A percentile compares a stretch with the other conserved stretches of the same genome.
These are phyloP conservation scores for Sphagnurus paluster DNA, from an alignment of 1,284 basidiomycete genomes.

Conservation along the genomic window DNA sequence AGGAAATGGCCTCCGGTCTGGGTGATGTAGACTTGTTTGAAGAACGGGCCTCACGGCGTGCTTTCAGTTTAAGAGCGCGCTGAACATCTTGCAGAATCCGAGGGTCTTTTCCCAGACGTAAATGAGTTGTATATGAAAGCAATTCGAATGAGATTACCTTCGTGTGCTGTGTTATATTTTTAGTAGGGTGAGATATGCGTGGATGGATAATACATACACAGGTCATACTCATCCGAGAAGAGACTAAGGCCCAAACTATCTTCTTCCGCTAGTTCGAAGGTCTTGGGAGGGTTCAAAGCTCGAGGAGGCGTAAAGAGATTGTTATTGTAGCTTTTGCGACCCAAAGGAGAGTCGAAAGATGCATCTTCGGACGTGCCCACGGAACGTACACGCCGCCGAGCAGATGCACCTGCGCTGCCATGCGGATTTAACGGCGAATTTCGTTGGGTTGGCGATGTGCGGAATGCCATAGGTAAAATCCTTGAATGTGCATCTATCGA, in stretches of 20 bases:
- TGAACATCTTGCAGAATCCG: slow-evolving; percentile 75
- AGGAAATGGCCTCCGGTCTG: slow-evolving; percentile 24
- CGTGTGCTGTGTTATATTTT: slow-evolving; percentile 48
- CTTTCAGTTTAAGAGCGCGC: slow-evolving; percentile 67
- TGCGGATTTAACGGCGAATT: slow-evolving; percentile 33
- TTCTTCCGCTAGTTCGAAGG: slow-evolving; percentile 11
- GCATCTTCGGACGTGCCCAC: slow-evolving; percentile 19
- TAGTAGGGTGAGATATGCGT: slow-evolving; percentile 4
- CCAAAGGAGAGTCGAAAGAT: slow-evolving; percentile 21
- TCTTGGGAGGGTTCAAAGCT: slow-evolving; percentile 2
- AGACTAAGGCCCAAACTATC: slow-evolving; percentile 16
- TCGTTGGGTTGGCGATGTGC: slow-evolving; percentile 26
- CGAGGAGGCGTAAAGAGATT: slow-evolving; percentile 15
- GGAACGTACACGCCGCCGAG: slow-evolving; percentile 27
- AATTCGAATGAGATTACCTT: slow-evolving; percentile 46
- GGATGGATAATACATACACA: slow-evolving; percentile 50
- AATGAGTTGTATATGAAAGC: slow-evolving; percentile 10
- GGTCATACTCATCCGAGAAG: slow-evolving; percentile 72
- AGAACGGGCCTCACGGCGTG: slow-evolving; percentile 65
- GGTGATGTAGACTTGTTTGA: slow-evolving; percentile 25
- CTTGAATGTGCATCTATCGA: slow-evolving; percentile 9
- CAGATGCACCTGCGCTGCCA: slow-evolving; percentile 21
- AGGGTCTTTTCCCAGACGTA: slow-evolving; percentile 48
- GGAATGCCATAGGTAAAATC: neutral
- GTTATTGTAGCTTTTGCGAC: slow-evolving; percentile 20